These are phyloP conservation scores for Pholiota microspora DNA, from an alignment of 768 basidiomycete genomes.

Conservation along the genomic window DNA sequence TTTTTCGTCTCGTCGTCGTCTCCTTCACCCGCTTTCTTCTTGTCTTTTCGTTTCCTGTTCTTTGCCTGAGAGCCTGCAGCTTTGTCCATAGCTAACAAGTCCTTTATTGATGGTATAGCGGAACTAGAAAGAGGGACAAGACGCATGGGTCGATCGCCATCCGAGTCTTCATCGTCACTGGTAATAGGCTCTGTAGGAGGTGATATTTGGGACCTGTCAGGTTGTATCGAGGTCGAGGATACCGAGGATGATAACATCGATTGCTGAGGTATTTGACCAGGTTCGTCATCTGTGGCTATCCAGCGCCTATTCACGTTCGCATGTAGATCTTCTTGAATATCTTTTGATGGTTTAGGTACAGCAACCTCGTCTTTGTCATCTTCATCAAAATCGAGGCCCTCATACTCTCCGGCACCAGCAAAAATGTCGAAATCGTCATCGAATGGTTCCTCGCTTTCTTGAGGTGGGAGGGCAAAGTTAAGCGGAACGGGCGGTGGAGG, in stretches of 20 bases:
- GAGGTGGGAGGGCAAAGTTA: slow-evolving; percentile 12
- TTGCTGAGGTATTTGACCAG: slow-evolving; percentile 17
- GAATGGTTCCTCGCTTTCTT: slow-evolving; percentile 32
- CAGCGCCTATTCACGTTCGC: slow-evolving; percentile 33
- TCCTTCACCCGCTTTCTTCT: slow-evolving; percentile 44
- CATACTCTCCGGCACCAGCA: slow-evolving; percentile 80
- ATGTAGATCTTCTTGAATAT: not conserved
- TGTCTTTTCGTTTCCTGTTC: slow-evolving; percentile 73
- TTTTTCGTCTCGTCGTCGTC: slow-evolving; percentile 32
- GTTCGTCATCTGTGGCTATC: slow-evolving; percentile 41
- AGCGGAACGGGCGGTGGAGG: slow-evolving; percentile 15
- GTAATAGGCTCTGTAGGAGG: slow-evolving; percentile 16
- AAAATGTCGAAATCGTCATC: slow-evolving; percentile 85
- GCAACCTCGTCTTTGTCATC: slow-evolving; percentile 42
- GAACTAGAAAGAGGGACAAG: slow-evolving; percentile 80
- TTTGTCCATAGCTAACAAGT: slow-evolving; percentile 76
- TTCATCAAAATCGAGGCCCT: slow-evolving; percentile 58
- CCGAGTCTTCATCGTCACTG: slow-evolving; percentile 39
- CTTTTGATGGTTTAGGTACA: not conserved
- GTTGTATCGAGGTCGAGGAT: slow-evolving; percentile 8
- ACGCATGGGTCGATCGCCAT: slow-evolving; percentile 45
- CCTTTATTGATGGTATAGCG: slow-evolving; percentile 77
- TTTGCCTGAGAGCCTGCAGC: slow-evolving; percentile 65
- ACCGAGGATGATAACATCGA: slow-evolving; percentile 7
- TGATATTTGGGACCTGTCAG: slow-evolving; percentile 9